These are phyloP conservation scores for Phytophthora hibernalis DNA, from an alignment of 352 stramenopile genomes.

Conservation along the genomic window DNA sequence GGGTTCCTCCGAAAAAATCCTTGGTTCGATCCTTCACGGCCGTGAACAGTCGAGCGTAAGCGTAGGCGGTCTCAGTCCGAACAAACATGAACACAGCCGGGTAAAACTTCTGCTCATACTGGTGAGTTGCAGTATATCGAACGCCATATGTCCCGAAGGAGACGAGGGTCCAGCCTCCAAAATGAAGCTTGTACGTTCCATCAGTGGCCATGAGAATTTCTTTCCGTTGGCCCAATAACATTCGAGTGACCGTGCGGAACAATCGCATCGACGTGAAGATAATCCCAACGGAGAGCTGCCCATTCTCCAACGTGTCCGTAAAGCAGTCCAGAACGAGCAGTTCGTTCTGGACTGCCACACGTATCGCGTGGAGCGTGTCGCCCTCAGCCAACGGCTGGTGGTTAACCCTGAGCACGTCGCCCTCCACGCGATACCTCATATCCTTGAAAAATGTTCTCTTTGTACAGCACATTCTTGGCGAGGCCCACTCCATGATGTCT, in stretches of 20 bases:
- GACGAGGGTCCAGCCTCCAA: conserved; percentile 4
- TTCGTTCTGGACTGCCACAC: conserved; percentile 8
- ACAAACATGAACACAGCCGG: conserved; percentile 15
- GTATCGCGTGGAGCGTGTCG: too few relatives aligned
- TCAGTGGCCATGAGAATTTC: not conserved
- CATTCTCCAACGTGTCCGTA: not conserved
- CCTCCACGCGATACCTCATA: not conserved
- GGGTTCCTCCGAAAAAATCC: not conserved
- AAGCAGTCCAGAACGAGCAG: conserved; percentile 2
- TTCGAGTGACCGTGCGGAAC: not conserved
- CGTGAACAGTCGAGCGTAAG: not conserved
- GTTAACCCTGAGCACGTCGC: not conserved
- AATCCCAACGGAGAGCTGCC: not conserved
- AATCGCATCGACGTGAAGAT: conserved; percentile 1
- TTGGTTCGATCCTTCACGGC: not conserved
- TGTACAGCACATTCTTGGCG: not conserved
- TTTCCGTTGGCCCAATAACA: not conserved
- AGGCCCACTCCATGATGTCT: conserved; percentile 10
- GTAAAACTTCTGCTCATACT: conserved; percentile 9
- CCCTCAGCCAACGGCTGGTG: not conserved
- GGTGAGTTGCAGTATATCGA: conserved; percentile 1
- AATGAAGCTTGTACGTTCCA: conserved; percentile 17
- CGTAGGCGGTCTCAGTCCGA: not conserved
- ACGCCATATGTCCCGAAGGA: conserved; percentile 5
- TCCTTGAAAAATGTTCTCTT: not conserved